Evolutionary conservation across 805 yeast species (phyloP).

Genomic region (Candida adriatica): DNA sequence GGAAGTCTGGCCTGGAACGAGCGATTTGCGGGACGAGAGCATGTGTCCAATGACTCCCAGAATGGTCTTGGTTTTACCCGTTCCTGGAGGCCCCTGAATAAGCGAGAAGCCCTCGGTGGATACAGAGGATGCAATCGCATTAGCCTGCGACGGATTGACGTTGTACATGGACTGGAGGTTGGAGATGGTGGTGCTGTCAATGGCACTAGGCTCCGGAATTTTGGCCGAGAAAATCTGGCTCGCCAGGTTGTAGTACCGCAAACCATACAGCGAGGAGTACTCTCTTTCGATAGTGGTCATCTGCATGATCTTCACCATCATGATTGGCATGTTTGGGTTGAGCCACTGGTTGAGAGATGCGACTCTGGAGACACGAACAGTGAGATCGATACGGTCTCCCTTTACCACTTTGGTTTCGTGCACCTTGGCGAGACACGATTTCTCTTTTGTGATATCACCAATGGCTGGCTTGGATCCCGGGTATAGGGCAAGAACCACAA

Average conservation of each 20-base stretch:
- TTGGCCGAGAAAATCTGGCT: conserved; percentile 58
- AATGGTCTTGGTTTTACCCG: conserved; percentile 97
- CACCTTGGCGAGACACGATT: conserved; percentile 77
- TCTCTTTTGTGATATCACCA: conserved; percentile 27
- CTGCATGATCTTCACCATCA: conserved; percentile 71
- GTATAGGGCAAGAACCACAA: conserved; percentile 57
- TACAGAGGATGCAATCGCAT: conserved; percentile 73
- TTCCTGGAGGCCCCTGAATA: conserved; percentile 99
- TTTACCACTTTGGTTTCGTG: conserved; percentile 61
- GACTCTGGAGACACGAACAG: conserved; percentile 53
- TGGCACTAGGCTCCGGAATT: conserved; percentile 39
- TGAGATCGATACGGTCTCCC: conserved; percentile 65
- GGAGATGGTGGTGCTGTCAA: conserved; percentile 30
- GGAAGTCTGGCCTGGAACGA: conserved; percentile 21
- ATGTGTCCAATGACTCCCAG: conserved; percentile 83
- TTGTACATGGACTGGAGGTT: conserved; percentile 42
- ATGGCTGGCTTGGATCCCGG: conserved; percentile 20
- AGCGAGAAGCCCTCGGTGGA: conserved; percentile 70
- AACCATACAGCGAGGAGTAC: conserved; percentile 72
- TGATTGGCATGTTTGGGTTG: conserved; percentile 56
- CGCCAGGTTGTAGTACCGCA: conserved; percentile 75
- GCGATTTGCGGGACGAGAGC: conserved; percentile 36
- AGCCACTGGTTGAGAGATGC: conserved; percentile 42
- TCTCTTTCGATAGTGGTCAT: conserved; percentile 94
- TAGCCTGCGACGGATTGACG: conserved; percentile 86